These are phyloP conservation scores for Nitzschia palea DNA, from an alignment of 108 stramenopile species.

Conservation along the genomic window DNA sequence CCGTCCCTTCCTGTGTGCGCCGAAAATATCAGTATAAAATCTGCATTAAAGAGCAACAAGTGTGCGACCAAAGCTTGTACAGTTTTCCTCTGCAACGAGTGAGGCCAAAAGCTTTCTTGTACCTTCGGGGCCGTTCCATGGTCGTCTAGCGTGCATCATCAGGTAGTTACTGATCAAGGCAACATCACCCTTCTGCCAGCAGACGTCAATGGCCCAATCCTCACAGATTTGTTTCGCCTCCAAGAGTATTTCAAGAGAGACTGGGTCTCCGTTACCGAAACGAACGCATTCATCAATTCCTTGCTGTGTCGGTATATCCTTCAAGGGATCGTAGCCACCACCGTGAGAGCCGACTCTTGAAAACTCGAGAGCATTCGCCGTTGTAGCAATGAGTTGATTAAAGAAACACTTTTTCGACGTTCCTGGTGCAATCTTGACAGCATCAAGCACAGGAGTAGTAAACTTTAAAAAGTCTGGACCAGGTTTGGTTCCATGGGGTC, in stretches of 20 bases:
- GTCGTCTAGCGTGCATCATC: slow-evolving; percentile 36
- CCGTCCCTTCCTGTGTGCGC: too few relatives aligned
- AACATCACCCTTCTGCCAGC: slow-evolving; percentile 37
- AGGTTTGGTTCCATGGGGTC: background rate
- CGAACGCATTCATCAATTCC: slow-evolving; percentile 35
- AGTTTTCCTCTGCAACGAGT: slow-evolving; percentile 26
- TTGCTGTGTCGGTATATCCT: slow-evolving; percentile 33
- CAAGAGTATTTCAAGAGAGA: slow-evolving; percentile 19
- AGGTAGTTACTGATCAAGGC: slow-evolving; percentile 28
- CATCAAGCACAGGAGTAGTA: slow-evolving; percentile 33
- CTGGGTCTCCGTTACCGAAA: slow-evolving; percentile 28
- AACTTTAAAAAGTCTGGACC: slow-evolving; percentile 29
- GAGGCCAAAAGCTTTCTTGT: slow-evolving; percentile 35
- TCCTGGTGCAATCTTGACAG: slow-evolving; percentile 26
- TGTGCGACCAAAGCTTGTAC: slow-evolving; percentile 27
- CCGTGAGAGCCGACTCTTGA: slow-evolving; percentile 19
- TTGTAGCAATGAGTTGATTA: slow-evolving; percentile 39
- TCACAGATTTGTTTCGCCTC: slow-evolving; percentile 37
- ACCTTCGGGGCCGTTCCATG: slow-evolving; percentile 34
- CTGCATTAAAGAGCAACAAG: slow-evolving; percentile 3
- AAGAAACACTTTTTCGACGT: slow-evolving; percentile 36
- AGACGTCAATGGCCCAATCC: slow-evolving; percentile 21
- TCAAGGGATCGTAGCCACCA: slow-evolving; percentile 28
- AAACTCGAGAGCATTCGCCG: slow-evolving; percentile 36
- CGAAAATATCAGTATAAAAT: too few relatives aligned